Conservation (phyloP, 306 rosid species). For the Nissolia schottii region DNA sequence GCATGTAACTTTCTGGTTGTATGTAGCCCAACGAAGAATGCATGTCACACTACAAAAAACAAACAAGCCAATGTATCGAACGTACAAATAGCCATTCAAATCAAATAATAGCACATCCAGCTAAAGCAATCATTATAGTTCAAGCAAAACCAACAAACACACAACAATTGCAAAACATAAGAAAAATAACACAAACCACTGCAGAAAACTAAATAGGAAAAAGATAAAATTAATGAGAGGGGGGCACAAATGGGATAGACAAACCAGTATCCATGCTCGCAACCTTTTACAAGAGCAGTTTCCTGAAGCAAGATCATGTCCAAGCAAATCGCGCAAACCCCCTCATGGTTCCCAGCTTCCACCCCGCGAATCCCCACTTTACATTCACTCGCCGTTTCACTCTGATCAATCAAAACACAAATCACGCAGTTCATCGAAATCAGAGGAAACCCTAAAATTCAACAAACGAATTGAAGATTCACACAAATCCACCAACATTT, state of each 20-base stretch:
- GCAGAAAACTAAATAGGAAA: too few species aligned
- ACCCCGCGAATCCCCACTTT: conserved; percentile 30
- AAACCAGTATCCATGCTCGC: conserved; percentile 99
- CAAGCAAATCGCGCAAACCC: conserved; percentile 72
- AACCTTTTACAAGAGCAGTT: conserved; percentile 83
- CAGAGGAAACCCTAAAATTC: conserved; percentile 8
- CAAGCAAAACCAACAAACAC: neutral
- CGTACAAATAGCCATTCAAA: neutral
- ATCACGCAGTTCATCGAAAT: neutral
- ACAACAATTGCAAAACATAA: neutral
- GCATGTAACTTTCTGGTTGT: conserved; percentile 59
- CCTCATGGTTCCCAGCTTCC: conserved; percentile 54
- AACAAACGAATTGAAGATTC: neutral
- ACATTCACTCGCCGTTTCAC: conserved; percentile 32
- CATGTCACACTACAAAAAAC: conserved; percentile 65
- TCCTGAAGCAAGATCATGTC: conserved; percentile 67
- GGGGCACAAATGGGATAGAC: conserved; percentile 39
- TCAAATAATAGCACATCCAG: neutral
- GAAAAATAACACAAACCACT: neutral
- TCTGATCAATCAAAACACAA: conserved; percentile 24
- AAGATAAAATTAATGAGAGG: neutral
- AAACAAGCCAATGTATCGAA: neutral
- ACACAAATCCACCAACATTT: neutral
- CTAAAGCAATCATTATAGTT: neutral
- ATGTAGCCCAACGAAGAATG: conserved; percentile 92